A percentile compares a stretch with the other conserved stretches of the same genome.
These are phyloP conservation scores for Candida tropicalis DNA, from an alignment of 1,139 yeast species.

Conservation along the genomic window DNA sequence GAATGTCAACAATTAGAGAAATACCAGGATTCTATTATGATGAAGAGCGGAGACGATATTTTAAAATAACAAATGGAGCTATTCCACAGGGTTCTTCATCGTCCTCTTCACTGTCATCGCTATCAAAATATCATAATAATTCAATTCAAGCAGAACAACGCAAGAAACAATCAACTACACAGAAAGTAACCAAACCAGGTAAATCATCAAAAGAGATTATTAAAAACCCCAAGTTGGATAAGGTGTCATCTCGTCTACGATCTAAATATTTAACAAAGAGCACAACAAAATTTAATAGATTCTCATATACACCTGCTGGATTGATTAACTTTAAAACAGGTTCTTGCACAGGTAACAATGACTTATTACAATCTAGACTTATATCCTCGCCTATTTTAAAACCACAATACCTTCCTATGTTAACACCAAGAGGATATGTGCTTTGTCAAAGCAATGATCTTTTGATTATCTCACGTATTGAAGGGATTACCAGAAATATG, in stretches of 20 bases:
- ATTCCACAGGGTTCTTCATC: conserved; percentile 14
- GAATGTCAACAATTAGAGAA: conserved; percentile 16
- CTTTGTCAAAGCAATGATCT: conserved; percentile 6
- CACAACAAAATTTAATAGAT: neutral
- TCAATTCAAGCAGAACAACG: conserved; percentile 34
- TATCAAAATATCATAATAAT: conserved; percentile 35
- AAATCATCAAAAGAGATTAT: neutral
- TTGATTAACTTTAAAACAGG: conserved; percentile 14
- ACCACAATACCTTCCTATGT: conserved; percentile 8
- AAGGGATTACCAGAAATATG: neutral
- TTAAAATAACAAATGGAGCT: conserved; percentile 46
- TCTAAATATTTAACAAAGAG: neutral
- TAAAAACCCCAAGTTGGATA: neutral
- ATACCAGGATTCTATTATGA: conserved; percentile 56
- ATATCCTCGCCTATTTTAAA: neutral
- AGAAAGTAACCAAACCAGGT: conserved; percentile 21
- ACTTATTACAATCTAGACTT: neutral
- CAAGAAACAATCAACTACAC: conserved; percentile 15
- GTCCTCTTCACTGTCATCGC: conserved; percentile 3
- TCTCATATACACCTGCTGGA: conserved; percentile 7
- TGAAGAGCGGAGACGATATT: conserved; percentile 42
- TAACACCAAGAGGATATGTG: conserved; percentile 12
- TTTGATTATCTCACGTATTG: conserved; percentile 9
- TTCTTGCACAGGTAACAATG: neutral
- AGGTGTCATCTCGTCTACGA: neutral